Evolutionary conservation across 768 basidiomycete species (phyloP).

Genomic region (Leccinellum albellum): DNA sequence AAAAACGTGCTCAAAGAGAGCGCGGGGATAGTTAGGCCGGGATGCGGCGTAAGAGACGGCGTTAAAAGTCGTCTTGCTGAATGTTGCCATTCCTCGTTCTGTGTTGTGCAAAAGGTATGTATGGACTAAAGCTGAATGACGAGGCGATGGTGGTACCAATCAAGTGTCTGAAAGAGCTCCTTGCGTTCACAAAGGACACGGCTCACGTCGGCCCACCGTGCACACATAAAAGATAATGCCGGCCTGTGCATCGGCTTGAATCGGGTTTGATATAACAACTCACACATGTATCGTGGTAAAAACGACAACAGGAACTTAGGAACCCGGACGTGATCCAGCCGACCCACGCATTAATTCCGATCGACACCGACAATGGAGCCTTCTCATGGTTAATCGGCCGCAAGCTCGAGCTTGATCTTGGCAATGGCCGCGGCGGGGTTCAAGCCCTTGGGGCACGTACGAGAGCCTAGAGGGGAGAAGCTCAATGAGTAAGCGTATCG

Average conservation of each 20-base stretch:
- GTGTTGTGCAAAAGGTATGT: neutral
- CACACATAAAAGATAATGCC: neutral
- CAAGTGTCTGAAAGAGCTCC: neutral
- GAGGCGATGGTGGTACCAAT: neutral
- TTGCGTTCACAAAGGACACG: neutral
- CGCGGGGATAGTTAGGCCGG: constrained; percentile 69
- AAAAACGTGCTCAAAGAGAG: constrained; percentile 61
- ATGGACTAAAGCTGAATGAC: neutral
- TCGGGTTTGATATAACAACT: neutral
- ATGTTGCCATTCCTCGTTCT: constrained; percentile 59
- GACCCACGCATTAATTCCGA: constrained; percentile 1
- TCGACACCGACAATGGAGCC: neutral
- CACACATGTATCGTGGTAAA: neutral
- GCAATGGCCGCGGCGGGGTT: constrained; percentile 92
- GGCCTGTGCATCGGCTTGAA: neutral
- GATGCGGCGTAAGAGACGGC: constrained; percentile 61
- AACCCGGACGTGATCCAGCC: neutral
- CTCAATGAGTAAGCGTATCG: neutral
- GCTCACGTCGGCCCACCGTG: neutral
- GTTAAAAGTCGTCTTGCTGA: constrained; percentile 68
- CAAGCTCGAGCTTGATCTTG: constrained; percentile 89
- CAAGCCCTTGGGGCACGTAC: constrained; percentile 96
- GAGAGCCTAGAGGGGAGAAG: constrained; percentile 51
- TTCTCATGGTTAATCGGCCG: constrained; percentile 49
- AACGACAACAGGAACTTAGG: neutral